Evolutionary conservation across 2,329 filamentous ascomycete genomes (phyloP).

Genomic region (Xylariaceae sp.): DNA sequence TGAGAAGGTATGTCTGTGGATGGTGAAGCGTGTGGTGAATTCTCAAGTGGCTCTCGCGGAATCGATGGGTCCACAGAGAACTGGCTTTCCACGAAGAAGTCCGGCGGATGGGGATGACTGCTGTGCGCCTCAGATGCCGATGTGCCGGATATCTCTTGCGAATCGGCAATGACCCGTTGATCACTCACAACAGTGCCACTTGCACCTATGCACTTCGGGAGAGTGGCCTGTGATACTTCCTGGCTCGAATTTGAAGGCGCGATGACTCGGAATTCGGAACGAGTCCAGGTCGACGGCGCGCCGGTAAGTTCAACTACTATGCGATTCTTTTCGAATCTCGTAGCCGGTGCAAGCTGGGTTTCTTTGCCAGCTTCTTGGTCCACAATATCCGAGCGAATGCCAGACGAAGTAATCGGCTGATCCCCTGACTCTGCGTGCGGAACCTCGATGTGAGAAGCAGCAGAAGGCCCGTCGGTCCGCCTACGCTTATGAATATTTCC

Average conservation of each 20-base stretch:
- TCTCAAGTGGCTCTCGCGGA: constrained; percentile 3
- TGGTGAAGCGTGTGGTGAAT: neutral
- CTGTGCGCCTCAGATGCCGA: constrained; percentile 22
- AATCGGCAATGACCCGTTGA: constrained; percentile 31
- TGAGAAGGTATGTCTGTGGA: constrained; percentile 30
- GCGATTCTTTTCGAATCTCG: neutral
- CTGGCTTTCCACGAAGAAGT: constrained; percentile 15
- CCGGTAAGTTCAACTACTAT: constrained; percentile 25
- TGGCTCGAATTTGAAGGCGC: constrained; percentile 18
- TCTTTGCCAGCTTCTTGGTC: neutral
- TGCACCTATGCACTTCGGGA: constrained; percentile 6
- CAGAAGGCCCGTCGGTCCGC: constrained; percentile 7
- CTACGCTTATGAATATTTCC: constrained; percentile 8
- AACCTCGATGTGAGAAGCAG: neutral
- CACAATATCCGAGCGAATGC: neutral
- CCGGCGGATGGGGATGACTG: constrained; percentile 11
- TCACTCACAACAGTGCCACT: constrained; percentile 5
- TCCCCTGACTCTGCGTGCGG: neutral
- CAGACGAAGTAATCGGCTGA: neutral
- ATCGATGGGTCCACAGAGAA: neutral
- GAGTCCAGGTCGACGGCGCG: constrained; percentile 15
- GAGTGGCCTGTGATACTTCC: constrained; percentile 15
- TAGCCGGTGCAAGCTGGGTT: neutral
- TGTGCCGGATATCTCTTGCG: constrained; percentile 28
- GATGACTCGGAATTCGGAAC: constrained; percentile 21